Evolutionary conservation across 345 rosid species (phyloP).

Genomic region (Populus nigra): DNA sequence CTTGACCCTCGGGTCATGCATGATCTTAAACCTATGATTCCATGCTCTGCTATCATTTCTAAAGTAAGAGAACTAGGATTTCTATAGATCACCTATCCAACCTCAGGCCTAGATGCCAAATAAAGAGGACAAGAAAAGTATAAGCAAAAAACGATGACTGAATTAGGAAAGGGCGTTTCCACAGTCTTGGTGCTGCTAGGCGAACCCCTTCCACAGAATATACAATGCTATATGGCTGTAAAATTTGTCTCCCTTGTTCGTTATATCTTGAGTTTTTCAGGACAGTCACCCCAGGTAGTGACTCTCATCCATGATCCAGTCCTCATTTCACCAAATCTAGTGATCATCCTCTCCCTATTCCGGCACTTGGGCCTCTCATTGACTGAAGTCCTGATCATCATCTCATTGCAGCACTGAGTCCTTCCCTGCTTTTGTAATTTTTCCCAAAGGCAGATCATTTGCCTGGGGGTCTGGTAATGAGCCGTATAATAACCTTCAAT

Average conservation of each 20-base stretch:
- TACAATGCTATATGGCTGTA: constrained; percentile 24
- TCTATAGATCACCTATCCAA: not conserved
- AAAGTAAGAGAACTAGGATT: not conserved
- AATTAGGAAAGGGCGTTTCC: not conserved
- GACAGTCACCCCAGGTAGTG: not conserved
- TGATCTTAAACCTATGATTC: not conserved
- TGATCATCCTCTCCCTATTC: not conserved
- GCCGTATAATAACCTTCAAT: constrained; percentile 79
- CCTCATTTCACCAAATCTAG: not conserved
- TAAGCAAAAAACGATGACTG: not conserved
- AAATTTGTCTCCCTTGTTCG: constrained; percentile 6
- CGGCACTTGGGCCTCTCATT: not conserved
- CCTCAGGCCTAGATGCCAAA: not conserved
- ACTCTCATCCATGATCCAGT: not conserved
- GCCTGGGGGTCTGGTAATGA: constrained; percentile 94
- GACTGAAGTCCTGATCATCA: constrained; percentile 19
- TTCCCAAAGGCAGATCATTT: constrained; percentile 91
- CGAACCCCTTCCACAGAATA: not conserved
- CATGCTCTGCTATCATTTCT: not conserved
- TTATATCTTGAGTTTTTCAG: not conserved
- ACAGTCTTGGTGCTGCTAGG: not conserved
- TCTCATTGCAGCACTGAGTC: constrained; percentile 91
- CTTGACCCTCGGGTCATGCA: no score
- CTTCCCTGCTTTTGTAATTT: constrained; percentile 49
- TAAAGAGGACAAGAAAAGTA: not conserved